Conservation (phyloP, 352 stramenopile genomes). For the Phytophthora cryptogea region DNA sequence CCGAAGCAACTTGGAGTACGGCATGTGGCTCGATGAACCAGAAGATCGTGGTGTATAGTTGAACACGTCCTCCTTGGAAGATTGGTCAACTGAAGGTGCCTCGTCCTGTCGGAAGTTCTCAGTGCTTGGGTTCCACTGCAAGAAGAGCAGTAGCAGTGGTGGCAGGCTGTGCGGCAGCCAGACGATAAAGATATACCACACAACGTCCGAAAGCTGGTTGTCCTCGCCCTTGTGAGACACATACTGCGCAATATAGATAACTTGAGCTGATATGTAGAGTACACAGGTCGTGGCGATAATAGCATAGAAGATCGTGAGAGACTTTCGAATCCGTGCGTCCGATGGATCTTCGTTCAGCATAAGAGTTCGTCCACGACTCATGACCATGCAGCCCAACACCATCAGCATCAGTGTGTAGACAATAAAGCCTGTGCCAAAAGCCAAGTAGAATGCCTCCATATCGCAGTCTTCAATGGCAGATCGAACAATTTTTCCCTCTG, state of each 20-base stretch:
- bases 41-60: constrained; percentile 84
- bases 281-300: constrained; percentile 89
- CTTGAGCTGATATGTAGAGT: constrained; percentile 84
- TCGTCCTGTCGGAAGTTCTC: constrained; percentile 70
- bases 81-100: constrained; percentile 59
- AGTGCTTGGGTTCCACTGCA: constrained; percentile 87
- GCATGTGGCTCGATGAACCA: constrained; percentile 77
- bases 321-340: constrained; percentile 81
- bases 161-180: constrained; percentile 81
- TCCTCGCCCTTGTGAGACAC: constrained; percentile 57
- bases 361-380: constrained; percentile 78
- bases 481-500: constrained; percentile 69
- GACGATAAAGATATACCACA: constrained; percentile 90
- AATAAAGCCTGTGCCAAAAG: constrained; percentile 77
- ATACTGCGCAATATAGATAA: constrained; percentile 90
- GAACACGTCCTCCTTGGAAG: constrained; percentile 84
- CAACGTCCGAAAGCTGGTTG: constrained; percentile 73
- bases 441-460: constrained; percentile 85
- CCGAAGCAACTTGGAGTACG: constrained; percentile 75
- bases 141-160: constrained; percentile 77
- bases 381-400: constrained; percentile 87
- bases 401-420: constrained; percentile 87
- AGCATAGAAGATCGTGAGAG: constrained; percentile 87
- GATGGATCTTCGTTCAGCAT: constrained; percentile 89
- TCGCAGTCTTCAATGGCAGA: constrained; percentile 69